phyloP scores from a whole-genome alignment of 2,329 filamentous ascomycete genomes.

The Aulographum hederae region DNA sequence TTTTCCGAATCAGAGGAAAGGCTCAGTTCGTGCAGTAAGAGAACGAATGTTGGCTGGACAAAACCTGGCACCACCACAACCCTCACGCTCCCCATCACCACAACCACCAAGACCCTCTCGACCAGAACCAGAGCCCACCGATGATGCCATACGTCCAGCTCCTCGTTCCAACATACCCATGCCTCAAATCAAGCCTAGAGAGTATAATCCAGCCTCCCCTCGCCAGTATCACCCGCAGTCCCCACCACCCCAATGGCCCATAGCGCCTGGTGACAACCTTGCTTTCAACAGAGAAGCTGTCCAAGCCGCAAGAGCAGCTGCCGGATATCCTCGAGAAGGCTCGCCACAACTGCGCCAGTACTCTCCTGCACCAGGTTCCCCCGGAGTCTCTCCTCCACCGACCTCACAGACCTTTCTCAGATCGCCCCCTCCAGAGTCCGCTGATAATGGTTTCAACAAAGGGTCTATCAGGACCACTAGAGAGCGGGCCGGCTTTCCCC shows the following conservation, averaged over 20 bases:
- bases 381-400: neutral
- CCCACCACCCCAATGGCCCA: neutral
- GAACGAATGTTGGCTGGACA: too few species aligned
- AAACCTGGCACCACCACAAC: too few species aligned
- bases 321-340: neutral
- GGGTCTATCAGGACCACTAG: too few species aligned
- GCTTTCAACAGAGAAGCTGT: slow-evolving; percentile 2
- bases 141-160: too few species aligned
- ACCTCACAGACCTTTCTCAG: neutral
- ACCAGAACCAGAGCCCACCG: too few species aligned
- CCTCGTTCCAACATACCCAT: neutral
- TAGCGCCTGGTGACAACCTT: neutral
- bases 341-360: neutral
- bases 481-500: too few species aligned
- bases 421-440: neutral
- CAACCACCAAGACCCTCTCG: too few species aligned
- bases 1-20: too few species aligned
- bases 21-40: too few species aligned
- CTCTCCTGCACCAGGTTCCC: neutral
- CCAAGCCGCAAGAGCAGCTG: slow-evolving; percentile 3
- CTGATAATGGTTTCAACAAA: too few species aligned
- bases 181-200: neutral
- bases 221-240: neutral
- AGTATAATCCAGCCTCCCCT: neutral
- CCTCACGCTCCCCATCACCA: too few species aligned